Evolutionary conservation across 139 green algal species (phyloP).

Genomic region (Micractinium sp.): DNA sequence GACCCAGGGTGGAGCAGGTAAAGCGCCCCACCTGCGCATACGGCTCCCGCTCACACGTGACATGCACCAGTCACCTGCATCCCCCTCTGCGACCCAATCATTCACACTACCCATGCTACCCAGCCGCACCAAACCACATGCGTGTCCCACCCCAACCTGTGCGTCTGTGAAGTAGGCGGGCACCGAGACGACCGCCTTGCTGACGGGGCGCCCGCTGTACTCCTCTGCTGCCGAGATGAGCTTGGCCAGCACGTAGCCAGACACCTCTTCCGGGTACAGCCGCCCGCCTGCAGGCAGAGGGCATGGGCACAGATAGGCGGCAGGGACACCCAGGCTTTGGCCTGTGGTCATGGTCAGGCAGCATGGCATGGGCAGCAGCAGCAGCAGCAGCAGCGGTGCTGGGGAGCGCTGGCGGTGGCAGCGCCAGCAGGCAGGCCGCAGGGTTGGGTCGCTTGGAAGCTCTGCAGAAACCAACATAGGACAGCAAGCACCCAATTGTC

Average conservation of each 20-base stretch:
- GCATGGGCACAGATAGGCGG: not conserved
- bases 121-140: no score
- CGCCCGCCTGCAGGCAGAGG: not conserved
- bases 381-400: not conserved
- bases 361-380: not conserved
- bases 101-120: no score
- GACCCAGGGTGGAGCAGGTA: no score
- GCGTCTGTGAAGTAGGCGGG: constrained; percentile 89
- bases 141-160: not conserved
- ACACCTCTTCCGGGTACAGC: constrained; percentile 84
- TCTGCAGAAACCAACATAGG: no score
- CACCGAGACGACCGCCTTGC: constrained; percentile 89
- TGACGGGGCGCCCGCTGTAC: constrained; percentile 43
- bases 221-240: constrained; percentile 69
- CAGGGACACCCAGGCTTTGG: not conserved
- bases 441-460: no score
- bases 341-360: not conserved
- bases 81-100: no score
- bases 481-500: no score
- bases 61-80: no score
- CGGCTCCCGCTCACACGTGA: not conserved
- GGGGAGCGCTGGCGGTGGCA: no score
- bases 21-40: not conserved
- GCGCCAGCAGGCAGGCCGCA: no score
- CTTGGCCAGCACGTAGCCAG: constrained; percentile 62